phyloP scores from a whole-genome alignment of 371 early-diverging fungal species.

The Mucor plumbeus region DNA sequence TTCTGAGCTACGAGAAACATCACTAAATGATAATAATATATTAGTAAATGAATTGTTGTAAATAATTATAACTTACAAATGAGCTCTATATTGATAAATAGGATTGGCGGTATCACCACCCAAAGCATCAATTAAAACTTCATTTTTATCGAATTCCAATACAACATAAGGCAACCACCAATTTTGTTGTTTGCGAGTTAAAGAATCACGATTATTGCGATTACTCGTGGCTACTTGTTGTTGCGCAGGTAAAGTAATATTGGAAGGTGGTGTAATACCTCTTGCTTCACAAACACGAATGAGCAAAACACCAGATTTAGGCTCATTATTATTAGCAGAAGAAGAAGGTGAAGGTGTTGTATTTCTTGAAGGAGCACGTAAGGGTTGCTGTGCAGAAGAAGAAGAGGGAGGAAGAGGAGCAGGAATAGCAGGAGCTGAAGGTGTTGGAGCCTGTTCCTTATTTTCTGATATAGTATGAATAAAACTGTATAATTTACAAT shows the following conservation, averaged over 20 bases:
- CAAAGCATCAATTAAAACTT: slow-evolving; percentile 82
- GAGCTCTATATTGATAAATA: slow-evolving; percentile 84
- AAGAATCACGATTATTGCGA: slow-evolving; percentile 62
- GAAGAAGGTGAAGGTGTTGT: slow-evolving; percentile 2
- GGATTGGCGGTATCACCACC: slow-evolving; percentile 79
- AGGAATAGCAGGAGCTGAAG: background rate
- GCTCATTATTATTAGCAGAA: slow-evolving; percentile 22
- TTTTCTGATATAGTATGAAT: background rate
- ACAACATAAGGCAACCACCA: slow-evolving; percentile 89
- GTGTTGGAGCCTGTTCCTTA: slow-evolving; percentile 3
- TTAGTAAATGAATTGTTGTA: background rate
- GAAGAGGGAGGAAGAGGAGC: background rate
- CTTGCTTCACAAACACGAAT: slow-evolving; percentile 86
- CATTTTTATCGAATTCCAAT: slow-evolving; percentile 94
- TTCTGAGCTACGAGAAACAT: slow-evolving; percentile 87
- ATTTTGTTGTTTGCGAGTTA: slow-evolving; percentile 67
- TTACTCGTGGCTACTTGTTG: slow-evolving; percentile 22
- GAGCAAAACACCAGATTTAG: slow-evolving; percentile 71
- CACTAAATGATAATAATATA: slow-evolving; percentile 57
- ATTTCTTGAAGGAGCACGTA: background rate
- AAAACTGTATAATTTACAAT: background rate
- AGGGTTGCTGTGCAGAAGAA: background rate
- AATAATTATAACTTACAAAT: slow-evolving; percentile 73
- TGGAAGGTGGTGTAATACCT: slow-evolving; percentile 60
- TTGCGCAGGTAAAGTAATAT: slow-evolving; percentile 27